phyloP scores from a whole-genome alignment of 2,329 filamentous ascomycete species.

The Paraphoma sp. region DNA sequence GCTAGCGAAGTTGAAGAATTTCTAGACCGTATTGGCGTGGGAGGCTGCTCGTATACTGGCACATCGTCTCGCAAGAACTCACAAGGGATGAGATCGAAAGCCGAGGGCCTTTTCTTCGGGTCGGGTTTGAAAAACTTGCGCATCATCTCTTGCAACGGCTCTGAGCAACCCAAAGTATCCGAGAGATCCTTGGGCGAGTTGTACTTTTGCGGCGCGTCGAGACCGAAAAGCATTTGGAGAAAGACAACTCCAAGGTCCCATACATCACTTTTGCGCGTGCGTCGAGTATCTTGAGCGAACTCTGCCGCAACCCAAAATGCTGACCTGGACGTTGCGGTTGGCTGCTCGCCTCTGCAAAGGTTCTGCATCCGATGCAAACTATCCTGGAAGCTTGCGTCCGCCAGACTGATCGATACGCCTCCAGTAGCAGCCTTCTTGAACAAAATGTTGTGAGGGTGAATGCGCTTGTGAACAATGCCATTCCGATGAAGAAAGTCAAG shows the following conservation, averaged over 20 bases:
- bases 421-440: constrained; percentile 74
- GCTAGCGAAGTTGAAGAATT: constrained; percentile 45
- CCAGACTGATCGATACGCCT: constrained; percentile 72
- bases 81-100: constrained; percentile 73
- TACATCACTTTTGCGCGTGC: constrained; percentile 81
- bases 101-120: constrained; percentile 81
- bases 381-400: constrained; percentile 75
- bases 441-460: constrained; percentile 81
- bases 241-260: constrained; percentile 95
- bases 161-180: constrained; percentile 73
- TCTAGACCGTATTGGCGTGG: constrained; percentile 44
- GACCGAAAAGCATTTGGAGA: constrained; percentile 91
- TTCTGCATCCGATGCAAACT: constrained; percentile 69
- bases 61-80: constrained; percentile 61
- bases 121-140: constrained; percentile 85
- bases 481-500: constrained; percentile 86
- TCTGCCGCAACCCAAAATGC: constrained; percentile 87
- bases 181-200: constrained; percentile 78
- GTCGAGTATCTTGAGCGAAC: constrained; percentile 64
- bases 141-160: constrained; percentile 79
- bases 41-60: constrained; percentile 47
- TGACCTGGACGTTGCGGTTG: constrained; percentile 70
- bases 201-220: constrained; percentile 77
- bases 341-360: constrained; percentile 58
- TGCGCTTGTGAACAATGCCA: constrained; percentile 81